Base-by-base conservation (phyloP, 2,329 filamentous ascomycete species). In the Saccharata proteae region DNA sequence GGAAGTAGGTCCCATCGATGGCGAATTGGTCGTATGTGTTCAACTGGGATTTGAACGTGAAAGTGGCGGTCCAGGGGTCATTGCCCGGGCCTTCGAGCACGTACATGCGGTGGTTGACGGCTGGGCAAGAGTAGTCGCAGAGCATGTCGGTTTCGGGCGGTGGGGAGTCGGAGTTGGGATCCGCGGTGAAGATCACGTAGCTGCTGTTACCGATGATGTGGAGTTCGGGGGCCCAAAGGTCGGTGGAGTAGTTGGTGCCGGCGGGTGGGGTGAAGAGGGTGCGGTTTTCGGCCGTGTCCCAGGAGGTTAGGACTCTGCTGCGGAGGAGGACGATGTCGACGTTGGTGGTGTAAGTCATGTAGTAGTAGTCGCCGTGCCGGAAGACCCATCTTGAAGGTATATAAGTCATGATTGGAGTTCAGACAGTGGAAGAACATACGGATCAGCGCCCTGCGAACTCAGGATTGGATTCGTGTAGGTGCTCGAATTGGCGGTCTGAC, bases 171-270 rank as follows among this genome's bases (percentile, higher is more conserved):
- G 45, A 43, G 36, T 57, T 56, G 2, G 63, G 61, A 36, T 67
- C 63, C 4, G 61, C 65, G 2, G 63, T 69, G 47, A 67, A 68
- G 39, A 69, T 67, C 31, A 67, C 51, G 40, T 65, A 67, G 64
- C 65, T 68, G 9, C 46, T 53, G 25, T 51, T 52, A 35, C 57
- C 48, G 24, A 67, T 50, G n/a, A 51, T 46, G 41, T 69, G 65
- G 7, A 69, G 44, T 38, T 68, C 64, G 3, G 64, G 64, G 5
- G 63, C 64, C 64, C 64, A 68, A 5, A 67, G 45, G 34, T 65
- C 52, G 10, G 59, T 65, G 7, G 58, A 59, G 45, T 65, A 66
- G 32, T 58, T 55, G 32, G 52, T 44, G 26, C 57, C 56, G 17
- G 47, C 43, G 18, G 55, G 51, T 10, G 62, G 61, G 18, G 51